Conservation (phyloP, 2,329 filamentous ascomycete genomes). For the Trichoderma simmonsii region DNA sequence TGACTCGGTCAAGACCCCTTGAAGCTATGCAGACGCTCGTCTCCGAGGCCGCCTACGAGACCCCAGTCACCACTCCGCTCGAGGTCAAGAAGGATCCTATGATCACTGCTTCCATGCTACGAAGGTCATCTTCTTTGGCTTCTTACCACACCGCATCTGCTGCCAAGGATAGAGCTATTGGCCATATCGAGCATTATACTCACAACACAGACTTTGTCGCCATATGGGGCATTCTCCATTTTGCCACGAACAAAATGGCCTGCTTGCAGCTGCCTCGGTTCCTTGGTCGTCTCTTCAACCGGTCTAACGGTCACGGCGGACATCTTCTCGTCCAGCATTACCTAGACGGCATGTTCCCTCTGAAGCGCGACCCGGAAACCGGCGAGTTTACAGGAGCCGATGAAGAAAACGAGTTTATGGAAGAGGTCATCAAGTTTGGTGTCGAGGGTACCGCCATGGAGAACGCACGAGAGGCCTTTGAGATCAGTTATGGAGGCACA, state of each 20-base stretch:
- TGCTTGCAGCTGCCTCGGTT: conserved; percentile 55
- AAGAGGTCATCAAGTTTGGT: conserved; percentile 50
- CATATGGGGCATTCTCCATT: conserved; percentile 70
- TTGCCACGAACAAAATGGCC: conserved; percentile 46
- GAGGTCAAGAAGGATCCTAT: conserved; percentile 23
- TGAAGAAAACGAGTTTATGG: conserved; percentile 58
- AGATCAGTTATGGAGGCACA: conserved; percentile 45
- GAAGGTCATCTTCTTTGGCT: conserved; percentile 30
- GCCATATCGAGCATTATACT: conserved; percentile 77
- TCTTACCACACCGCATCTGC: conserved; percentile 37
- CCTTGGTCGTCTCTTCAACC: conserved; percentile 58
- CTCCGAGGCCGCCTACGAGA: conserved; percentile 36
- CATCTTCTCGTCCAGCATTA: conserved; percentile 62
- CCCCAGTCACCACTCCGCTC: conserved; percentile 23
- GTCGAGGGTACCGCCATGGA: conserved; percentile 42
- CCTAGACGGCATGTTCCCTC: conserved; percentile 59
- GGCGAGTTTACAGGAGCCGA: conserved; percentile 43
- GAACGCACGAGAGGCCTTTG: conserved; percentile 46
- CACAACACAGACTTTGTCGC: conserved; percentile 72
- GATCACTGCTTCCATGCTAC: conserved; percentile 20
- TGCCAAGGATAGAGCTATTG: conserved; percentile 52
- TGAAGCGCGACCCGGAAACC: conserved; percentile 41
- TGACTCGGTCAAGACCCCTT: conserved; percentile 34
- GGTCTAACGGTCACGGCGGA: conserved; percentile 48
- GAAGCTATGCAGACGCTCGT: conserved; percentile 34